Evolutionary conservation across 2,329 filamentous ascomycete species (phyloP).

Genomic region (Aspergillus viridinutans): DNA sequence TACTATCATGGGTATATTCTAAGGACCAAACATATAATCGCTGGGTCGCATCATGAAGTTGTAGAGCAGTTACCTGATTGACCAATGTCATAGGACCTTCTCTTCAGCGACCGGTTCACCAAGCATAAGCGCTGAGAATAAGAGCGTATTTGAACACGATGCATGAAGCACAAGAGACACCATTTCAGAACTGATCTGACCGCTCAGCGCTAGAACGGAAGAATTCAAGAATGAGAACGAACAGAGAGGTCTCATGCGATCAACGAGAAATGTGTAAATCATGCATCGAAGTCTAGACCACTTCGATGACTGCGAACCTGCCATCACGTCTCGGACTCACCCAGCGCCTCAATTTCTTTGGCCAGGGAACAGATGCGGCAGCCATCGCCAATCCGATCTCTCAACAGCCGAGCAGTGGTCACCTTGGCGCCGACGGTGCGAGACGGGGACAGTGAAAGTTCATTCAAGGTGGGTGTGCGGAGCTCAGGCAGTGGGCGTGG

Average conservation of each 20-base stretch:
- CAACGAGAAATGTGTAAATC: neutral
- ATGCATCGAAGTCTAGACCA: neutral
- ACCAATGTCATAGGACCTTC: neutral
- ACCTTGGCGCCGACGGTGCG: constrained; percentile 78
- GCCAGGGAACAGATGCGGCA: constrained; percentile 38
- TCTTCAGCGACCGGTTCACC: neutral
- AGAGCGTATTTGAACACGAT: neutral
- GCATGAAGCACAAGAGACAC: neutral
- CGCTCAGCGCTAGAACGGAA: neutral
- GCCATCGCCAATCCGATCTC: constrained; percentile 58
- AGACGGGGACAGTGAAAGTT: constrained; percentile 27
- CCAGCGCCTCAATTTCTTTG: constrained; percentile 32
- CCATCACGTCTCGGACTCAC: constrained; percentile 12
- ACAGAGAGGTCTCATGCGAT: neutral
- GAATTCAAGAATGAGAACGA: neutral
- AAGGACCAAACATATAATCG: constrained; percentile 17
- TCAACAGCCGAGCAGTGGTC: constrained; percentile 73
- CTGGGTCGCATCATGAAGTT: constrained; percentile 4
- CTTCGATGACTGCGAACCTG: neutral
- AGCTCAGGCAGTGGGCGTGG: constrained; percentile 17
- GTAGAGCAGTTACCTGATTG: constrained; percentile 2
- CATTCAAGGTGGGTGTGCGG: constrained; percentile 18
- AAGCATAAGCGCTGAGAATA: neutral
- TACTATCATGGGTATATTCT: constrained; percentile 25
- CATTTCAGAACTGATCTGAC: neutral